These are phyloP conservation scores for Heritiera littoralis DNA, from an alignment of 345 rosid genomes.

Conservation along the genomic window DNA sequence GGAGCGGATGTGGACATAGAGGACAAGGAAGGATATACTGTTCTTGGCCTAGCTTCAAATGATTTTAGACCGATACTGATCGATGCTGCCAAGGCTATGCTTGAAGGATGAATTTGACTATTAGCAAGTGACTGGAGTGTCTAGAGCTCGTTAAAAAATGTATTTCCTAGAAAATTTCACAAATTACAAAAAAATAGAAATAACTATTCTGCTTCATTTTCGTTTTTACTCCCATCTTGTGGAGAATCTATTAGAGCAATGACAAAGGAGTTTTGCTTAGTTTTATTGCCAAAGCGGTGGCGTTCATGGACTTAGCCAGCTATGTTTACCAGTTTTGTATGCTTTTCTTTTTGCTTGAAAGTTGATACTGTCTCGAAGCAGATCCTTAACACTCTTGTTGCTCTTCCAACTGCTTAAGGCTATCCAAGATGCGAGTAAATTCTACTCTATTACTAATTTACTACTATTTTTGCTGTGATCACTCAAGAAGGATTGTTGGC, in stretches of 20 bases:
- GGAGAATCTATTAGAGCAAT: background rate
- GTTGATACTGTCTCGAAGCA: too few relatives aligned
- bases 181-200: background rate
- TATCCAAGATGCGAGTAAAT: too few relatives aligned
- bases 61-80: slow-evolving; percentile 60
- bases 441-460: too few relatives aligned
- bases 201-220: background rate
- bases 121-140: slow-evolving; percentile 13
- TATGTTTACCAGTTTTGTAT: too few relatives aligned
- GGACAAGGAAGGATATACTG: slow-evolving; percentile 95
- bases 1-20: slow-evolving; percentile 88
- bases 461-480: too few relatives aligned
- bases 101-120: slow-evolving; percentile 53
- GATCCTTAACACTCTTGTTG: too few relatives aligned
- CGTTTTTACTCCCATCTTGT: background rate
- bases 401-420: too few relatives aligned
- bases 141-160: background rate
- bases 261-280: background rate
- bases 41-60: slow-evolving; percentile 77
- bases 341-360: too few relatives aligned
- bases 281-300: background rate
- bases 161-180: background rate
- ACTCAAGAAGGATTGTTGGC: too few relatives aligned
- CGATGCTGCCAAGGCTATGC: slow-evolving; percentile 82
- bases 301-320: too few relatives aligned